Conservation (phyloP, 108 stramenopile species). For the Pseudonitzschia pungens region DNA sequence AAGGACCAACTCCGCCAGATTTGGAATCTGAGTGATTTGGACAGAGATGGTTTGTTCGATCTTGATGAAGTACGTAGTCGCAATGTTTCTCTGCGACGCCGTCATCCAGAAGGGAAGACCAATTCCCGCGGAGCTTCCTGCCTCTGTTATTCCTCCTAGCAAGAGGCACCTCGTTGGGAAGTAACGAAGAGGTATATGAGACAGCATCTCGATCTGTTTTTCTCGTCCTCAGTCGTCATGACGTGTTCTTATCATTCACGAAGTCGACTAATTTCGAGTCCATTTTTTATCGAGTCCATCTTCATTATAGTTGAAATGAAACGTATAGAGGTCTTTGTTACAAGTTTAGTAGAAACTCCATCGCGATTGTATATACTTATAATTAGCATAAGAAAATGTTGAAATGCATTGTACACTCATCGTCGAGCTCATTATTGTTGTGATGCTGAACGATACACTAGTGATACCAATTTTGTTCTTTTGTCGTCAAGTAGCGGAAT, state of each 20-base stretch:
- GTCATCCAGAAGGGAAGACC: conserved; percentile 86
- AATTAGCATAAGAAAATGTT: too few species aligned
- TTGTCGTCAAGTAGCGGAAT: too few species aligned
- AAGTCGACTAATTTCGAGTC: neutral
- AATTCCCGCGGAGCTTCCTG: conserved; percentile 75
- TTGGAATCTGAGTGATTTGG: conserved; percentile 92
- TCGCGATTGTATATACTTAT: too few species aligned
- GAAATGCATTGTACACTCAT: too few species aligned
- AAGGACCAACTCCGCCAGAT: conserved; percentile 90
- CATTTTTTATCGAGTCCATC: neutral
- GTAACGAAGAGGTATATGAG: neutral
- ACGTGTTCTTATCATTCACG: neutral
- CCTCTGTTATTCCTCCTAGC: conserved; percentile 70
- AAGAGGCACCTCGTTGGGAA: conserved; percentile 46
- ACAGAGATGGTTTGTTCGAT: conserved; percentile 90
- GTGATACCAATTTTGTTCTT: too few species aligned
- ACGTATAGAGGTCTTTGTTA: neutral
- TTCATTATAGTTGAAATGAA: neutral
- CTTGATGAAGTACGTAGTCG: conserved; percentile 91
- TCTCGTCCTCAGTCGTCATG: neutral
- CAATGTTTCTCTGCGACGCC: conserved; percentile 90
- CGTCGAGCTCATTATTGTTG: too few species aligned
- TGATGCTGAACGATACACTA: too few species aligned
- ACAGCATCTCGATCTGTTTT: neutral
- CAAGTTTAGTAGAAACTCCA: neutral